Evolutionary conservation across 2,329 filamentous ascomycete genomes (phyloP).

Genomic region (Colletotrichum melonis): DNA sequence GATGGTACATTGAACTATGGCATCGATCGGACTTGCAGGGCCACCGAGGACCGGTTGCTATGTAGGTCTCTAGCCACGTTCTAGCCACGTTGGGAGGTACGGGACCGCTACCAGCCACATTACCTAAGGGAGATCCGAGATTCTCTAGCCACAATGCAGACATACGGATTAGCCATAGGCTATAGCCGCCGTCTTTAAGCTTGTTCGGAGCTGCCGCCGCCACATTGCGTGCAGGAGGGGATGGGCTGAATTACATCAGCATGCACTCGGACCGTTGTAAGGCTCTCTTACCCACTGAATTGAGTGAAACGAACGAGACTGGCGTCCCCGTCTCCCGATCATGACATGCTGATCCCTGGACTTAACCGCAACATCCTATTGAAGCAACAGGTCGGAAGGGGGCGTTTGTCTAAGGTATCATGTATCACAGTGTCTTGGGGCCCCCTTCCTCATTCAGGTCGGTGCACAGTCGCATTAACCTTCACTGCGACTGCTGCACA

Average conservation of each 20-base stretch:
- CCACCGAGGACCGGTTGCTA: slow-evolving; percentile 20
- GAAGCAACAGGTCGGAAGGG: slow-evolving; percentile 3
- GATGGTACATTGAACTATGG: slow-evolving; percentile 7
- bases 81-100: background rate
- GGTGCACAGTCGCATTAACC: background rate
- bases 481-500: background rate
- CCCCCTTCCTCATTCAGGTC: slow-evolving; percentile 5
- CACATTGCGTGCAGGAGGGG: background rate
- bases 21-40: slow-evolving; percentile 27
- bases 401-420: slow-evolving; percentile 12
- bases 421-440: slow-evolving; percentile 20
- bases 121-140: no score
- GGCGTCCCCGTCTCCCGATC: slow-evolving; percentile 16
- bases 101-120: no score
- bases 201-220: background rate
- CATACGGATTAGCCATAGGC: background rate
- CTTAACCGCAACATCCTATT: slow-evolving; percentile 24
- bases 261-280: background rate
- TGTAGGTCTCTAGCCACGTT: slow-evolving; percentile 3
- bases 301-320: slow-evolving; percentile 30
- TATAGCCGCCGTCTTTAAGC: background rate
- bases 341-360: slow-evolving; percentile 14
- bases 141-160: no score
- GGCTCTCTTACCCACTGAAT: slow-evolving; percentile 1
- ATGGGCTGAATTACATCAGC: background rate